Conservation (phyloP, 2,329 filamentous ascomycete species). For the Xylariaceae sp. region DNA sequence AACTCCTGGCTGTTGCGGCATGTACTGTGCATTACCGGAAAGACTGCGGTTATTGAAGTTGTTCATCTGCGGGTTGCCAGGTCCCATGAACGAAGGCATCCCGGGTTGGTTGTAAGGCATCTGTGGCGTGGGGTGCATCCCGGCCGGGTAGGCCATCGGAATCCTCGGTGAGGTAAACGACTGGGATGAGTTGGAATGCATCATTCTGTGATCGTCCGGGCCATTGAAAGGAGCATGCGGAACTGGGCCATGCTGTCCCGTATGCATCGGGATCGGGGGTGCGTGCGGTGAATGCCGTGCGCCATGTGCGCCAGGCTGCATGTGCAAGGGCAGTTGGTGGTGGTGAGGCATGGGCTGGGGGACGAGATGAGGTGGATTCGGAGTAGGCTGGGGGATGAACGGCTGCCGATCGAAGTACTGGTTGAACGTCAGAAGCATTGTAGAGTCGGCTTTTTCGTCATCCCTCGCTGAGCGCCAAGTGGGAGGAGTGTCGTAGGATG, state of each 20-base stretch:
- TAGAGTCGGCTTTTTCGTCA: constrained; percentile 62
- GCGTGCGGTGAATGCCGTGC: constrained; percentile 68
- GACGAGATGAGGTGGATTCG: constrained; percentile 60
- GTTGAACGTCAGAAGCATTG: constrained; percentile 61
- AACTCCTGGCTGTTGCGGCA: constrained; percentile 59
- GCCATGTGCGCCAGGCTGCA: constrained; percentile 65
- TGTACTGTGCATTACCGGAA: constrained; percentile 65
- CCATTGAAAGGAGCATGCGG: constrained; percentile 61
- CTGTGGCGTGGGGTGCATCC: constrained; percentile 62
- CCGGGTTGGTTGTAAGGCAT: constrained; percentile 66
- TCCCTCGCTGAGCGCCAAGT: constrained; percentile 71
- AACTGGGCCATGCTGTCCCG: constrained; percentile 61
- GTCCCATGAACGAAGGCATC: constrained; percentile 62
- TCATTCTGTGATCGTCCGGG: constrained; percentile 81
- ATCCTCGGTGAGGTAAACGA: constrained; percentile 81
- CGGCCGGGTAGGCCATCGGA: constrained; percentile 60
- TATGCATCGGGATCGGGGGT: constrained; percentile 69
- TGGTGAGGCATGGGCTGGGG: constrained; percentile 67
- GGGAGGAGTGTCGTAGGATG: constrained; percentile 75
- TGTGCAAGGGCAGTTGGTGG: constrained; percentile 74
- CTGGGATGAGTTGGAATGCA: constrained; percentile 74
- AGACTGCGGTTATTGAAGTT: constrained; percentile 62
- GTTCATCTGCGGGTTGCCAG: constrained; percentile 61
- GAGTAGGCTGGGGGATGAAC: constrained; percentile 56
- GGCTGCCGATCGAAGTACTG: constrained; percentile 70